Base-by-base conservation (phyloP, 805 yeast species). In the Candida andamanensis region DNA sequence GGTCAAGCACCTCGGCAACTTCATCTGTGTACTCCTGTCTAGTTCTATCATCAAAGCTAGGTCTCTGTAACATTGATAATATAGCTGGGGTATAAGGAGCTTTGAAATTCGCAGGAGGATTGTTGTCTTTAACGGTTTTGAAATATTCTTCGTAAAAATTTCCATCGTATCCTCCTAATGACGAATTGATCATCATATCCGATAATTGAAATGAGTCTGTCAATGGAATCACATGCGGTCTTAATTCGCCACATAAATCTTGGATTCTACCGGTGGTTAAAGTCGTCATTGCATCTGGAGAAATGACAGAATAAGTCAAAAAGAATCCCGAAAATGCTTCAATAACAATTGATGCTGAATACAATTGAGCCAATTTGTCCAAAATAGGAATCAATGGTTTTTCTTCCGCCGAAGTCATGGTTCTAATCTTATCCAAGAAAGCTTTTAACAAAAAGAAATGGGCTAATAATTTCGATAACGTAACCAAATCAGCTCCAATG, bases 61-160 rank as follows among this genome's bases (percentile, higher is more conserved):
- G 49, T 50, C 71, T 58, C 42, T 62, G 56, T 57, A 65, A 63
- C 67, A 64, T 57, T 9, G 46, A 52, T 45, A 54, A 56, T 26
- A 65, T 49, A n/a, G 47, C 56, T 15, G 39, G 52, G 11, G 60
- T 50, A 46, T 65, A 65, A 18, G 69, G 67, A 30, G 71, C 70
- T 52, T 64, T 62, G 26, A 52, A 42, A n/a, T 50, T 39, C 15
- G 38, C 35, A 30, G 62, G 58, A 24, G 62, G 60, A 44, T 65
- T 62, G 37, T 49, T 47, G 13, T 36, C 31, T 45, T 63, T 63
- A 22, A 64, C 66, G 15, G 46, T 45, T 15, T 46, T 45, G 49
- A 62, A 61, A 54, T 63, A 64, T 50, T 65, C 64, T 45, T 63
- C 64, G 45, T 65, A 65, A 35, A 65, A 50, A 49, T 65, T 56